Evolutionary conservation across 2,329 filamentous ascomycete species (phyloP), one percentile per base, ranked within the genome.

Genomic region (Alternaria viburni): DNA sequence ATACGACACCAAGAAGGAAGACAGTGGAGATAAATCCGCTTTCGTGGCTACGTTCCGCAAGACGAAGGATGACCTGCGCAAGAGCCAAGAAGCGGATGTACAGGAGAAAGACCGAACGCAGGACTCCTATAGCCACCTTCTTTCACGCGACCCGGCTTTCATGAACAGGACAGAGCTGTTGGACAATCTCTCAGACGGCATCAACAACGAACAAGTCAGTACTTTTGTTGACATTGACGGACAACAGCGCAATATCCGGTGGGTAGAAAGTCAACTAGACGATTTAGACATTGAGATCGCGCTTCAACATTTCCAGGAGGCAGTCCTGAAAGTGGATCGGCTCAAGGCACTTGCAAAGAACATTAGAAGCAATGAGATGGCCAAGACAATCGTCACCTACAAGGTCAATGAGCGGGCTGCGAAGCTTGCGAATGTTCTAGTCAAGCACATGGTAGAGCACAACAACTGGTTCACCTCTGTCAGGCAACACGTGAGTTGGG

Each of bases 261-360:
- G 93, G 93, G 93, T 99, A 0, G 96, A 99, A 78, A 89, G 90
- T 56, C 93, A 98, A 81, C 92, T 99, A 79, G 96, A 99, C 76
- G 93, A 97, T 75, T 87, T 99, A 6, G 96, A 99, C 75, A 98
- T 98, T 72, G 91, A 97, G 72, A 94, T 99, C 73, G 95, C 96
- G 0, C 86, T 97, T 54, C 95, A 98, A 77, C 87, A 88, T 45
- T 96, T 97, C 69, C 93, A 97, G 72, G 87, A 90, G 19, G 92
- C 96, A 0, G 96, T 98, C 0, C 86, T 86, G 6, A 88, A 90
- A 28, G 91, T 97, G 1, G 96, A 98, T 79, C 93, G 92, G 74
- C 85, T 99, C 43, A 91, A 94, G 71, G 87, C 87, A 47, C 85
- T 98, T 23, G 91, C 92, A 1, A 89, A 91, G 65, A 89, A 90